Conservation (phyloP, 192 early-diverging fungal genomes). For the Geranomyces variabilis region DNA sequence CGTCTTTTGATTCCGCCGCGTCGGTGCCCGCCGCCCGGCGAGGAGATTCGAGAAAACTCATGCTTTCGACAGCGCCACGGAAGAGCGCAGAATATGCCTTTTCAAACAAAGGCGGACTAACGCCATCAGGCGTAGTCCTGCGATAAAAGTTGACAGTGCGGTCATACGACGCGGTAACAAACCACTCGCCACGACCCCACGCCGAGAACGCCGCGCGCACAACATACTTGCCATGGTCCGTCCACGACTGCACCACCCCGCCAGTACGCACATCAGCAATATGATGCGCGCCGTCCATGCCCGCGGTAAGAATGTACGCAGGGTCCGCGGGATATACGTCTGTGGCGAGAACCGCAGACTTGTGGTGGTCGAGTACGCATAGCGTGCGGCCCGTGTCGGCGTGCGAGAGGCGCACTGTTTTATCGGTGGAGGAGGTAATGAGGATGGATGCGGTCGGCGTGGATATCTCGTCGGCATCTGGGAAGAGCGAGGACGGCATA, state of each 20-base stretch:
- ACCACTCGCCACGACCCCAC: slow-evolving; percentile 49
- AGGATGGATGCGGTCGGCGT: slow-evolving; percentile 41
- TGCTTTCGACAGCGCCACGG: slow-evolving; percentile 65
- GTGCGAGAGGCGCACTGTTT: slow-evolving; percentile 59
- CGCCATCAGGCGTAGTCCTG: not conserved
- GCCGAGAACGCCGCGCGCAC: slow-evolving; percentile 61
- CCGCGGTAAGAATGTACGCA: slow-evolving; percentile 19
- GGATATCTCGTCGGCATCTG: slow-evolving; percentile 27
- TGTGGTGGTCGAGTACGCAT: slow-evolving; percentile 50
- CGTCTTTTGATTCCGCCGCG: not conserved
- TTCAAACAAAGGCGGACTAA: slow-evolving; percentile 5
- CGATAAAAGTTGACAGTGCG: slow-evolving; percentile 65
- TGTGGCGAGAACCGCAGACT: slow-evolving; percentile 63
- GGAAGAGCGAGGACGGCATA: slow-evolving; percentile 28
- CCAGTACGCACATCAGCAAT: slow-evolving; percentile 39
- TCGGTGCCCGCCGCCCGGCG: no score
- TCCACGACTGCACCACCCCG: slow-evolving; percentile 55
- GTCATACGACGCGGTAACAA: slow-evolving; percentile 76
- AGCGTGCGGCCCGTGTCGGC: slow-evolving; percentile 45
- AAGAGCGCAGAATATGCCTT: slow-evolving; percentile 48
- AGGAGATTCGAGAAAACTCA: slow-evolving; percentile 56
- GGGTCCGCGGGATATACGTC: slow-evolving; percentile 63
- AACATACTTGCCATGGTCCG: slow-evolving; percentile 75
- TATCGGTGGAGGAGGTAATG: slow-evolving; percentile 62
- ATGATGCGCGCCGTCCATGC: slow-evolving; percentile 46